Evolutionary conservation across 2,329 filamentous ascomycete genomes (phyloP).

Genomic region (Diaporthe sp.): DNA sequence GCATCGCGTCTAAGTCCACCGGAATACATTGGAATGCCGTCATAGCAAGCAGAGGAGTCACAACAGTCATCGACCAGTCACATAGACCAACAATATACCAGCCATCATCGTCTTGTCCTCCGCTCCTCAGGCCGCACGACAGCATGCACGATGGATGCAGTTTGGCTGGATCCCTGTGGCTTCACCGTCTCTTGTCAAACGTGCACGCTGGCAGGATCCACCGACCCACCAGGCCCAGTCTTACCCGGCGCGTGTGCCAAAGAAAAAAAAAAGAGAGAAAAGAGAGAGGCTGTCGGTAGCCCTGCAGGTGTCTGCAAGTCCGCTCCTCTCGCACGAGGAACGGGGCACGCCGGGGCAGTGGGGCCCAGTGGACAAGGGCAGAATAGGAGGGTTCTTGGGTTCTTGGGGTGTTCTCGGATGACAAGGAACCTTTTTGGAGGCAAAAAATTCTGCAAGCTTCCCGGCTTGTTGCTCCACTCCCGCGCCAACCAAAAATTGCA

Average conservation of each 20-base stretch:
- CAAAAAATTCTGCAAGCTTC: conserved; percentile 35
- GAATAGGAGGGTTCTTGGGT: neutral
- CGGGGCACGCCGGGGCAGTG: neutral
- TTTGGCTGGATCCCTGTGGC: conserved; percentile 20
- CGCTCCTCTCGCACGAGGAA: conserved; percentile 2
- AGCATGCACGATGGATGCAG: conserved; percentile 18
- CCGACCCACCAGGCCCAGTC: conserved; percentile 22
- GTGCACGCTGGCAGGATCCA: conserved; percentile 33
- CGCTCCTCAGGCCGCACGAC: conserved; percentile 26
- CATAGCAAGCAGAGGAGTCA: neutral
- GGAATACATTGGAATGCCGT: neutral
- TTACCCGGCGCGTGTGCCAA: conserved; percentile 32
- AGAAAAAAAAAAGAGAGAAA: conserved; percentile 24
- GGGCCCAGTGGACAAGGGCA: neutral
- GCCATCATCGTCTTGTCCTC: neutral
- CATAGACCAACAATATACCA: neutral
- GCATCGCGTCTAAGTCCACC: neutral
- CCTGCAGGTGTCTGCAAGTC: neutral
- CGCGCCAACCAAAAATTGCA: conserved; percentile 21
- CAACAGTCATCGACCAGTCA: neutral
- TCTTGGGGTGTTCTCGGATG: conserved; percentile 26
- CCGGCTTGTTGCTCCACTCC: conserved; percentile 26
- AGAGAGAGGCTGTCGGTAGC: conserved; percentile 15
- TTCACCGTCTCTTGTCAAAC: conserved; percentile 34
- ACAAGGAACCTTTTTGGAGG: conserved; percentile 1